Percentiles rank a stretch among this genome's conserved stretches.
Evolutionary conservation across 2,329 filamentous ascomycete species (phyloP).

Genomic region (Aspergillus quadricinctus): DNA sequence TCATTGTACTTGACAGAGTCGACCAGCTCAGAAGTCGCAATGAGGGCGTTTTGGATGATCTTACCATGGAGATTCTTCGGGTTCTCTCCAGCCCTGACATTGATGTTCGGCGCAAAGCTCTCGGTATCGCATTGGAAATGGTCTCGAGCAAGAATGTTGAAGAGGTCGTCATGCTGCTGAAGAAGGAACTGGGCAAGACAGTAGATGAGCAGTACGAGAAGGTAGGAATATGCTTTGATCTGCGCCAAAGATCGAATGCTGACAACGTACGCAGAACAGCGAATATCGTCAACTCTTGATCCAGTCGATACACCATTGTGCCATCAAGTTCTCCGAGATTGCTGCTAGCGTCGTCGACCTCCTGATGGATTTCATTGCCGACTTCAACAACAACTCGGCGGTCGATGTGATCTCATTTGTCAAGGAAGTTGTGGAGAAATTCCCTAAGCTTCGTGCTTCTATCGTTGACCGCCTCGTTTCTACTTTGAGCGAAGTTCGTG

Average conservation of each 20-base stretch:
- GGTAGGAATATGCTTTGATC: conserved; percentile 29
- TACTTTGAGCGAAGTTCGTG: conserved; percentile 86
- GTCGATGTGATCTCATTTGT: conserved; percentile 98
- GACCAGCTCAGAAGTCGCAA: conserved; percentile 83
- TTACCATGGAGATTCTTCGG: conserved; percentile 94
- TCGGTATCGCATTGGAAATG: conserved; percentile 91
- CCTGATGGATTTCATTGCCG: conserved; percentile 97
- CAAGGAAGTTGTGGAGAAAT: conserved; percentile 98
- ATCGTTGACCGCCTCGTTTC: conserved; percentile 87
- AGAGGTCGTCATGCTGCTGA: conserved; percentile 90
- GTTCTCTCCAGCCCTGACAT: conserved; percentile 94
- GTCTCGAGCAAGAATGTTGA: conserved; percentile 98
- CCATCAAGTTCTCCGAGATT: conserved; percentile 98
- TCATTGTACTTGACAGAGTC: conserved; percentile 93
- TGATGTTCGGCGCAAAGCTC: conserved; percentile 87
- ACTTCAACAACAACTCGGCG: conserved; percentile 95
- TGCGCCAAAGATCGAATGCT: conserved; percentile 9
- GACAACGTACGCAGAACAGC: conserved; percentile 55
- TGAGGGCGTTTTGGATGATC: conserved; percentile 84
- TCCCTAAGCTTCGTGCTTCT: conserved; percentile 79
- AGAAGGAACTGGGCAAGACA: conserved; percentile 96
- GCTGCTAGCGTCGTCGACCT: conserved; percentile 93
- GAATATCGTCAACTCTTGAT: conserved; percentile 95
- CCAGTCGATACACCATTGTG: conserved; percentile 95
- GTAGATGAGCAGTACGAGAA: conserved; percentile 99